Conservation (phyloP, 305 asterid species). For the Fraxinus greggii region DNA sequence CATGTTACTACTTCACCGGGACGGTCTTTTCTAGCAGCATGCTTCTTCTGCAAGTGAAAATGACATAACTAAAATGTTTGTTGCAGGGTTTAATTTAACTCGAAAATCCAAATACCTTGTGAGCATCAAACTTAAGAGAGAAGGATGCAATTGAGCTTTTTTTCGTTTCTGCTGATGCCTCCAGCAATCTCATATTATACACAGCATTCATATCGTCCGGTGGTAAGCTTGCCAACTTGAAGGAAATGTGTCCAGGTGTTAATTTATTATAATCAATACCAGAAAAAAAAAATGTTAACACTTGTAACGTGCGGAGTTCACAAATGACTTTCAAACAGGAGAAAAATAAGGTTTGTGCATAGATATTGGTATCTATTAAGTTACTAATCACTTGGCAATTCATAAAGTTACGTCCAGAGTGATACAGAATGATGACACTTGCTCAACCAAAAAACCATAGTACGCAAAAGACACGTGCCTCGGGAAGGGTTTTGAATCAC, state of each 20-base stretch:
- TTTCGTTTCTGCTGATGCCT: conserved; percentile 65
- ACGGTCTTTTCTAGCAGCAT: conserved; percentile 85
- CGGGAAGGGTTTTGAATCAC: background rate
- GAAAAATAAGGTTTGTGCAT: background rate
- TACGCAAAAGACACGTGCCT: background rate
- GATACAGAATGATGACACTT: background rate
- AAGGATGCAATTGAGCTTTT: conserved; percentile 70
- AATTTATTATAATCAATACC: background rate
- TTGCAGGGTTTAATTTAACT: conserved; percentile 13
- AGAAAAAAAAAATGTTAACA: background rate
- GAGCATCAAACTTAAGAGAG: conserved; percentile 89
- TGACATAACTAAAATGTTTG: background rate
- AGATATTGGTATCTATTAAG: background rate
- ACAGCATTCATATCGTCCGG: conserved; percentile 88
- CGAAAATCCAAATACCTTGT: conserved; percentile 59
- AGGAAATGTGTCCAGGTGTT: conserved; percentile 23
- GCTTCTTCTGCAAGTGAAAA: conserved; percentile 64
- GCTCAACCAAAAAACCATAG: background rate
- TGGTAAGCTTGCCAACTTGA: conserved; percentile 81
- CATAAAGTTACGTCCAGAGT: background rate
- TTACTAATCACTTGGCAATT: background rate
- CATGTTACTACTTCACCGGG: conserved; percentile 71
- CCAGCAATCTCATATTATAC: conserved; percentile 91
- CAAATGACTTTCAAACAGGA: background rate
- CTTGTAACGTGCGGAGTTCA: background rate